phyloP scores from a whole-genome alignment of 768 basidiomycete genomes.

The Rhodosporidiobolus odoratus region DNA sequence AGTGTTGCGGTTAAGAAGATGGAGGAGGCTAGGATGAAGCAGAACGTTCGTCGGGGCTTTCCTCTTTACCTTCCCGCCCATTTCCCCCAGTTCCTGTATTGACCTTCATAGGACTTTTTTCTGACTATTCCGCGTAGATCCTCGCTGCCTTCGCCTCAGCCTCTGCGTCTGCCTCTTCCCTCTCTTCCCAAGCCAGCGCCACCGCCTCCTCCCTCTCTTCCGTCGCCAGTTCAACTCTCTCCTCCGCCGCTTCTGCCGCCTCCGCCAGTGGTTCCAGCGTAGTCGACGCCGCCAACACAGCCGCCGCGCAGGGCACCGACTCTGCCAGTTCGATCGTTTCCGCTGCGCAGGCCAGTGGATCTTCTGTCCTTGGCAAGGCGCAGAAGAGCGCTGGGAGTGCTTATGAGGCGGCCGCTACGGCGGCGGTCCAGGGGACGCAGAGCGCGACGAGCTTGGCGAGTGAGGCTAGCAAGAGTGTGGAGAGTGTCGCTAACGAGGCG shows the following conservation, averaged over 20 bases:
- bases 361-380: background rate
- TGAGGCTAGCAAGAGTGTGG: background rate
- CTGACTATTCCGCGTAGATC: conserved; percentile 1
- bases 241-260: background rate
- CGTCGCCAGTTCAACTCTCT: background rate
- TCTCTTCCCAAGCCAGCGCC: background rate
- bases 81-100: background rate
- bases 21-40: conserved; percentile 89
- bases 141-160: conserved; percentile 23
- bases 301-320: background rate
- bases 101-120: background rate
- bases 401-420: background rate
- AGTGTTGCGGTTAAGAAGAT: conserved; percentile 65
- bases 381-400: background rate
- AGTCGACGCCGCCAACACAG: background rate
- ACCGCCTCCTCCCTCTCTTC: background rate
- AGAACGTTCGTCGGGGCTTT: conserved; percentile 60
- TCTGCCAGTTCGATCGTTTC: background rate
- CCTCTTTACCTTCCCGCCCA: background rate
- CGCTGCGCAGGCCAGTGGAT: background rate
- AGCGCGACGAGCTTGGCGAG: background rate
- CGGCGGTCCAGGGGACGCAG: background rate
- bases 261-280: background rate
- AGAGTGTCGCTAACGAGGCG: background rate
- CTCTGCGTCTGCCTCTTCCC: background rate